Conservation (phyloP, 73 alveolate species). For the Paramecium bursaria region DNA sequence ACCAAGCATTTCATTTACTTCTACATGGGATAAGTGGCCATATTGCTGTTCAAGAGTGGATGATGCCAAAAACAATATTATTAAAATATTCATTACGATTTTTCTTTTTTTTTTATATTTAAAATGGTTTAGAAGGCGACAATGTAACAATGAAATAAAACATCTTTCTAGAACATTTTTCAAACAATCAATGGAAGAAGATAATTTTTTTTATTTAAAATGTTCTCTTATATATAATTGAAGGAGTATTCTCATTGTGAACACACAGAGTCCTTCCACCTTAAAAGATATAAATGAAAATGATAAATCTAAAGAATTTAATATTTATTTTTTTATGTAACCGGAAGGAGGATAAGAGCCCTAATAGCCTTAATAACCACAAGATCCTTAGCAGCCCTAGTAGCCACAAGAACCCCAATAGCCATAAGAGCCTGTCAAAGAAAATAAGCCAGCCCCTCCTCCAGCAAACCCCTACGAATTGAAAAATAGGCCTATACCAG, state of each 20-base stretch:
- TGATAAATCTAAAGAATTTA: background rate
- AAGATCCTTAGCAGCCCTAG: background rate
- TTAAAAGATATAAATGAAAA: too few species aligned
- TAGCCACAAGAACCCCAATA: too few species aligned
- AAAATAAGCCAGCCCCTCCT: background rate
- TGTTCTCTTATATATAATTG: background rate
- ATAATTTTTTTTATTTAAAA: too few species aligned
- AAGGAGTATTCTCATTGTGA: background rate
- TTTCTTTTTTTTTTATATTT: too few species aligned
- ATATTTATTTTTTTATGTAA: too few species aligned
- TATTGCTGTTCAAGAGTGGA: constrained; percentile 89
- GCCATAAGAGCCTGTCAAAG: too few species aligned
- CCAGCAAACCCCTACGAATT: constrained; percentile 11
- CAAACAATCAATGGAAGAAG: too few species aligned
- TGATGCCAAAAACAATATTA: too few species aligned
- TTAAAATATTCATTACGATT: too few species aligned
- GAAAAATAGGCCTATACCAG: constrained; percentile 12
- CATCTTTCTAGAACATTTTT: too few species aligned
- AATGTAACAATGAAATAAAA: too few species aligned
- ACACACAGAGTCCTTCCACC: background rate
- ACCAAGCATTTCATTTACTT: constrained; percentile 98
- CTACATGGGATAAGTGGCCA: constrained; percentile 96
- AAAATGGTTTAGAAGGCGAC: too few species aligned
- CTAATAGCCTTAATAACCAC: constrained; percentile 2
- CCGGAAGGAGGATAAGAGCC: constrained; percentile 35